A percentile compares a stretch with the other conserved stretches of the same genome.
Evolutionary conservation across 371 early-diverging fungal genomes (phyloP).

Genomic region (Circinella umbellata): DNA sequence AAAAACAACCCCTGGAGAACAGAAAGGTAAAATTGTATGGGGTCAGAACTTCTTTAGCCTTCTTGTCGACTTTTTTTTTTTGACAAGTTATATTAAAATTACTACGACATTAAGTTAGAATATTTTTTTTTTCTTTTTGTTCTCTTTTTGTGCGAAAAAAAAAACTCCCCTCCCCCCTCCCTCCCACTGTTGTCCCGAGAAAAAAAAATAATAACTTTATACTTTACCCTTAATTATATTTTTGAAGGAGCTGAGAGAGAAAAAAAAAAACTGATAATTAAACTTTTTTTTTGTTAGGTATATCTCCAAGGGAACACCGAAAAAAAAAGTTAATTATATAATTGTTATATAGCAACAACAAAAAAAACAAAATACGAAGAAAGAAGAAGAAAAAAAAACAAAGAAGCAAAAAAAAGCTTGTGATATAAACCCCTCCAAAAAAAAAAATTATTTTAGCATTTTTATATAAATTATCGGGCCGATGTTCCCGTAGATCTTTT

Average conservation of each 20-base stretch:
- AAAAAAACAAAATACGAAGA: not conserved
- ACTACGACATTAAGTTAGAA: conserved; percentile 1
- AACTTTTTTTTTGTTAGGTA: not conserved
- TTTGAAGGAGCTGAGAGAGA: too few relatives aligned
- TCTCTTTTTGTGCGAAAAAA: not conserved
- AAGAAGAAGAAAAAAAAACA: not conserved
- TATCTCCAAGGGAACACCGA: not conserved
- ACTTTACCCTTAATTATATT: not conserved
- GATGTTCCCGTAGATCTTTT: conserved; percentile 6
- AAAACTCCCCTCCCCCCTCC: not conserved
- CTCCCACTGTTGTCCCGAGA: not conserved
- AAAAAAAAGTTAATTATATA: too few relatives aligned
- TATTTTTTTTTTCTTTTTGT: not conserved
- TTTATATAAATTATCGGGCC: not conserved
- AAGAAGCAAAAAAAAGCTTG: not conserved
- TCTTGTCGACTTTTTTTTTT: not conserved
- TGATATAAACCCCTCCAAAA: not conserved
- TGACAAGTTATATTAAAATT: not conserved
- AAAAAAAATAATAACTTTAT: not conserved
- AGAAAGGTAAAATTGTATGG: not conserved
- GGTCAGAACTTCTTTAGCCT: not conserved
- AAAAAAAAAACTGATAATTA: not conserved
- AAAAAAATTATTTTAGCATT: not conserved
- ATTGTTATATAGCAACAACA: not conserved
- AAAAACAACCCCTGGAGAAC: conserved; percentile 7